Evolutionary conservation across 306 rosid genomes (phyloP).

Genomic region (Cucurbita ficifolia): DNA sequence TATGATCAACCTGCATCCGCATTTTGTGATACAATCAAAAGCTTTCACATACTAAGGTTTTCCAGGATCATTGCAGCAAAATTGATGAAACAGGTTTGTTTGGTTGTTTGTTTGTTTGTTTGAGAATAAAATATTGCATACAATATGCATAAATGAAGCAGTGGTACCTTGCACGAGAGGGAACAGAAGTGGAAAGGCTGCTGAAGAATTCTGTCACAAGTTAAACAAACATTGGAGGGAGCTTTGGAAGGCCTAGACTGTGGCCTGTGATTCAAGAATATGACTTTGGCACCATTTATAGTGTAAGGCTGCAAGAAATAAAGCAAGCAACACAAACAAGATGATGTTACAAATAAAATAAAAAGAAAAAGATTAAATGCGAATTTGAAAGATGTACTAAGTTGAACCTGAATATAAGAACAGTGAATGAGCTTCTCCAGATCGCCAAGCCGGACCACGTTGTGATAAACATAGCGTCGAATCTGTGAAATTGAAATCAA

Average conservation of each 20-base stretch:
- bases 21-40: neutral
- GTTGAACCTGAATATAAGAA: constrained; percentile 64
- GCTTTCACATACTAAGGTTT: neutral
- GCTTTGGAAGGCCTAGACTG: constrained; percentile 70
- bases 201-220: constrained; percentile 90
- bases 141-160: neutral
- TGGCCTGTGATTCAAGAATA: constrained; percentile 85
- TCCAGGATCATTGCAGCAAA: neutral
- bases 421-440: constrained; percentile 85
- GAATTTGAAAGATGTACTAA: too few relatives aligned
- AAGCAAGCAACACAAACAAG: neutral
- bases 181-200: constrained; percentile 87
- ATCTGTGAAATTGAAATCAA: constrained; percentile 25
- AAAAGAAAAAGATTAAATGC: neutral
- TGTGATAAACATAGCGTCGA: constrained; percentile 90
- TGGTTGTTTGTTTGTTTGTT: neutral
- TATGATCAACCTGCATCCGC: constrained; percentile 57
- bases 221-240: constrained; percentile 58
- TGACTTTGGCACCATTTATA: constrained; percentile 84
- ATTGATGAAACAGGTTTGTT: neutral
- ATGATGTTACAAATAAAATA: too few relatives aligned
- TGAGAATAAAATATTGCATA: neutral
- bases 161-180: constrained; percentile 78
- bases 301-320: constrained; percentile 57
- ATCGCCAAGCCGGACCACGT: constrained; percentile 78